Conservation (phyloP, 495 filamentous ascomycete species). For the Xylaria longipes region DNA sequence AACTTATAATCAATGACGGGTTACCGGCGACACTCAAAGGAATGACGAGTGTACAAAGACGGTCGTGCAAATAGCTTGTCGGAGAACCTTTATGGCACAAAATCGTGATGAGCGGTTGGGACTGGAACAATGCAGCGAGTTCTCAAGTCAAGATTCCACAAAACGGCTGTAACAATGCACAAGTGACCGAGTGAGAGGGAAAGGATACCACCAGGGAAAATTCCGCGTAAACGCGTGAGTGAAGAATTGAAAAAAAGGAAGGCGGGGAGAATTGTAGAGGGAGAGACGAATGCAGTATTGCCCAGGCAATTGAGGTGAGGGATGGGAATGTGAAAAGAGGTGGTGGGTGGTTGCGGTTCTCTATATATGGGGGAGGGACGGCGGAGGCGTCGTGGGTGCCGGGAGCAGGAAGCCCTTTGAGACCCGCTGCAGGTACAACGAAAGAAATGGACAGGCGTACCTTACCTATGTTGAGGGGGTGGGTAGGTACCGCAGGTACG, state of each 20-base stretch:
- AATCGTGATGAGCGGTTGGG: slow-evolving; percentile 10
- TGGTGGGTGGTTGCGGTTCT: slow-evolving; percentile 16
- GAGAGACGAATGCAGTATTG: slow-evolving; percentile 3
- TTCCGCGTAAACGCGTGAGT: slow-evolving; percentile 33
- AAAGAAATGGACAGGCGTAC: background rate
- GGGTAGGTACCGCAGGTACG: background rate
- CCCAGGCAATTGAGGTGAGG: slow-evolving; percentile 32
- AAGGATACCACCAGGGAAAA: slow-evolving; percentile 35
- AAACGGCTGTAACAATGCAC: slow-evolving; percentile 32
- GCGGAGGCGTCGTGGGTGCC: background rate
- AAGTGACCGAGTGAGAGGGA: slow-evolving; percentile 13
- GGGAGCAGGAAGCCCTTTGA: slow-evolving; percentile 3
- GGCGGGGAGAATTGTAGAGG: slow-evolving; percentile 21
- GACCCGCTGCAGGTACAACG: slow-evolving; percentile 1
- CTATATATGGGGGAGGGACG: slow-evolving; percentile 17
- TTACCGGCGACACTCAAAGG: slow-evolving; percentile 19
- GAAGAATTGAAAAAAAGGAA: slow-evolving; percentile 29
- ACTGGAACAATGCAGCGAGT: slow-evolving; percentile 21
- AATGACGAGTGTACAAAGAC: slow-evolving; percentile 24
- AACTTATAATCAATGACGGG: slow-evolving; percentile 17
- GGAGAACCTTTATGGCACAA: slow-evolving; percentile 7
- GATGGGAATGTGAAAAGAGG: slow-evolving; percentile 26
- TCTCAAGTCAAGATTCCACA: slow-evolving; percentile 30
- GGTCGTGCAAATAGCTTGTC: background rate
- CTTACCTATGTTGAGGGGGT: background rate